Evolutionary conservation across 1,284 basidiomycete genomes (phyloP), one percentile per base, ranked within the genome.

Genomic region (Sporisorium graminicola): DNA sequence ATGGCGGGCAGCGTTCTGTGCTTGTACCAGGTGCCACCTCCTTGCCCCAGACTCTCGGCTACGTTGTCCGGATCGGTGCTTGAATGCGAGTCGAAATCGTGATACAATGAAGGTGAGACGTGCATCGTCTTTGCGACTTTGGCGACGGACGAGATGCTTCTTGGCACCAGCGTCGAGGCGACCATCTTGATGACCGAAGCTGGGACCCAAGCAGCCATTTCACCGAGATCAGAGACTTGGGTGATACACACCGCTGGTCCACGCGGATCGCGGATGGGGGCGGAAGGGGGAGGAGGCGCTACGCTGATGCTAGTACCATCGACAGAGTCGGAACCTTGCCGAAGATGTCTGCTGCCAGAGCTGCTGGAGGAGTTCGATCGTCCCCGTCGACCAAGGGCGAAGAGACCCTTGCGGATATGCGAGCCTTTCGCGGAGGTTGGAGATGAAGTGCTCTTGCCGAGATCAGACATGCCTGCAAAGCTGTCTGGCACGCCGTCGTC

Each of bases 171-270:
- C 1, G 81, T 80, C 2, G 65, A 68, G 2, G 79, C 80, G 43
- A 82, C 81, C 81, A 82, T 81, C 56, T 71, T 73, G 57, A 82
- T 73, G 29, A 81, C 76, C 9, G 73, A 74, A 4, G 78, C 59
- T 0, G 81, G 81, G 8, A 82, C 76, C 81, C 81, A 82, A 18
- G 80, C 70, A 1, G 81, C 79, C 59, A 78, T 71, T 31, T 78
- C 73, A 4, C 81, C 81, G 8, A 82, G 70, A 47, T 82, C 80
- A 3, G 75, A 78, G 22, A 82, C 67, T 57, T 82, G 81, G 3
- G 81, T 82, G 40, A 82, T 69, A 7, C 59, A 42, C 5, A 81
- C 68, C 5, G 73, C 79, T 14, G 70, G 58, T 2, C 74, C 74
- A 4, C 74, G 61, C 14, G 69, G 61, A 22, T 77, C 74, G 1